A percentile compares a stretch with the other conserved stretches of the same genome.
phyloP scores from a whole-genome alignment of 306 rosid species.

The Rubus idaeus region DNA sequence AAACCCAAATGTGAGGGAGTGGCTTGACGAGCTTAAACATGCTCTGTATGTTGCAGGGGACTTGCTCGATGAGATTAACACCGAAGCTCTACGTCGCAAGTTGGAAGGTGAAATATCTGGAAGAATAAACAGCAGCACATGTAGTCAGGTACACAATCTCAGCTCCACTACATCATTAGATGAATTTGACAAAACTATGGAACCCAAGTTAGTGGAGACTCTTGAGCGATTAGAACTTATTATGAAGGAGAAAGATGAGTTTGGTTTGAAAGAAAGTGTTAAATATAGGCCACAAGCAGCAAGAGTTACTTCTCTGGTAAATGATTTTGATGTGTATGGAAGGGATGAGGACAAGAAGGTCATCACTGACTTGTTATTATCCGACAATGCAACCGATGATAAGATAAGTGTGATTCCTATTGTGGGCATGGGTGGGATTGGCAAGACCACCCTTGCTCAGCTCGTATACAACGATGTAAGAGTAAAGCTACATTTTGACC shows the following conservation, averaged over 20 bases:
- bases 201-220: background rate
- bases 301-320: background rate
- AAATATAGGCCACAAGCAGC: background rate
- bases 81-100: background rate
- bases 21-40: conserved; percentile 18
- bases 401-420: conserved; percentile 7
- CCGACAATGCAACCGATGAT: background rate
- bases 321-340: conserved; percentile 17
- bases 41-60: conserved; percentile 9
- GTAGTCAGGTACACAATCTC: background rate
- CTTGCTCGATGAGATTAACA: conserved; percentile 1
- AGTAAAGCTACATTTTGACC: conserved; percentile 16
- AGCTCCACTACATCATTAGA: background rate
- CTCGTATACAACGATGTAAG: conserved; percentile 2
- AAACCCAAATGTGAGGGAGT: conserved; percentile 23
- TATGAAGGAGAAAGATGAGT: background rate
- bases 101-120: too few relatives aligned
- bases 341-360: conserved; percentile 11
- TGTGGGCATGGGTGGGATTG: conserved; percentile 2
- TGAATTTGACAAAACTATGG: background rate
- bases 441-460: conserved; percentile 6
- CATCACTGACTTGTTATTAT: conserved; percentile 6
- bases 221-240: background rate
- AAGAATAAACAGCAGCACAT: too few relatives aligned
- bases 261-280: background rate